Base-by-base conservation (phyloP, 345 rosid species). In the Eucalyptus microcorys region DNA sequence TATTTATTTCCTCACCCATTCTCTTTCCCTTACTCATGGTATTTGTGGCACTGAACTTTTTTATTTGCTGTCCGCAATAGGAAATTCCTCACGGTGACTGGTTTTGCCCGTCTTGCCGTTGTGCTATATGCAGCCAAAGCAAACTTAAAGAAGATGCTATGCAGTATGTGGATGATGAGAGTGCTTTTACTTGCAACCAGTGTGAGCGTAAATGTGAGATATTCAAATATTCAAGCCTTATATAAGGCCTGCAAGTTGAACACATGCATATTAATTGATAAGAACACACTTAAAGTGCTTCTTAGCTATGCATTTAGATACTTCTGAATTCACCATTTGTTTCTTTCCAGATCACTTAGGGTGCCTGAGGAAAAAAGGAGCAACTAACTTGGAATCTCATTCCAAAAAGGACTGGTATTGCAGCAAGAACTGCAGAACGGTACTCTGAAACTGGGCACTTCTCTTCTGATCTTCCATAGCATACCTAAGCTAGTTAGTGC, bases 101-200 rank as follows among this genome's bases (percentile, higher is more conserved):
- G 99, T 95, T 95, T 89, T 97, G 99, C 76, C 95, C 96, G 10
- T 93, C 96, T 30, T 97, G 99, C 89, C 92, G 95, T 49, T 96
- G 99, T 55, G 89, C 89, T 43, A 90, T 94, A 15, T 97, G 99
- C 87, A 90, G 90, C 88, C 86, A 91, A 66, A 88, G 88, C 80
- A 86, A 89, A 84, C 37, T 87, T n/a, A 61, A 91, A 81, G 89
- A 87, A 66, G 92, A 86, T 52, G n/a, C 86, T 27, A 59, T 55
- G 86, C 19, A 80, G 83, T 37, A 66, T 10, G 30, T 19, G 15
- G 86, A 83, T 8, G 86, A 88, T 49, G 89, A 88, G 27, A 61
- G 50, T 86, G 49, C 90, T 86, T 88, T 88, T 85, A 87, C 17
- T 76, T 97, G 99, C 91, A 88, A 91, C 45, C 97, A 95, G 37